Evolutionary conservation across 805 yeast species (phyloP).

Genomic region (Blastobotrys muscicola): DNA sequence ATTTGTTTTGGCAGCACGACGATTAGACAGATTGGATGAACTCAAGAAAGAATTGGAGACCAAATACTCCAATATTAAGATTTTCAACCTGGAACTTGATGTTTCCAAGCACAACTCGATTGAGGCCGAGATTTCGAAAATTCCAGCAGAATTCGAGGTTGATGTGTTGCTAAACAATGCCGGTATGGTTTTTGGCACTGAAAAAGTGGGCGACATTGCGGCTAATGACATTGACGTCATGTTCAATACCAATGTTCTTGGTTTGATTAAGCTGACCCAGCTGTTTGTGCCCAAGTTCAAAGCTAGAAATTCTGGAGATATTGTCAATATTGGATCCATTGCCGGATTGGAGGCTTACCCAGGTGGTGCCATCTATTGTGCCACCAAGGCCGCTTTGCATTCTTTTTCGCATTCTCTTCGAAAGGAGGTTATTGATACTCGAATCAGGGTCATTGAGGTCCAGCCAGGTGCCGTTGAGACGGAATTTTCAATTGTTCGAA

Average conservation of each 20-base stretch:
- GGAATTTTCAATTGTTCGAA: constrained; percentile 58
- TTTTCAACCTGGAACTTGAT: constrained; percentile 43
- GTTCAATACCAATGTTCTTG: constrained; percentile 82
- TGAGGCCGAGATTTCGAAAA: too few relatives aligned
- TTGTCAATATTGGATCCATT: constrained; percentile 57
- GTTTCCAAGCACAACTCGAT: constrained; percentile 35
- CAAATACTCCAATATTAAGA: constrained; percentile 40
- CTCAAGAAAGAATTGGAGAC: constrained; percentile 38
- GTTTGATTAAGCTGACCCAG: constrained; percentile 77
- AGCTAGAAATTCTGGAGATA: constrained; percentile 53
- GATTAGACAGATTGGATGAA: constrained; percentile 48
- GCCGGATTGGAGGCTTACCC: constrained; percentile 67
- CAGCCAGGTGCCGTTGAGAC: constrained; percentile 78
- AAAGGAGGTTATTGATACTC: constrained; percentile 64
- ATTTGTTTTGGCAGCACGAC: constrained; percentile 69
- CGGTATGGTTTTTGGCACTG: constrained; percentile 69
- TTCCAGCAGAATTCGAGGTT: constrained; percentile 19
- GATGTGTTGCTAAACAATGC: constrained; percentile 62
- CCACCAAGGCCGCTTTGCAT: constrained; percentile 54
- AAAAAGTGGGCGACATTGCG: constrained; percentile 60
- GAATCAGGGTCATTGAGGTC: constrained; percentile 59
- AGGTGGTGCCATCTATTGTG: constrained; percentile 60
- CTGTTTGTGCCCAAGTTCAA: constrained; percentile 63
- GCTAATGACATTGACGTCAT: constrained; percentile 57
- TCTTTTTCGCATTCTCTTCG: constrained; percentile 52